Evolutionary conservation across 495 filamentous ascomycete species (phyloP).

Genomic region (Penicillium steckii): DNA sequence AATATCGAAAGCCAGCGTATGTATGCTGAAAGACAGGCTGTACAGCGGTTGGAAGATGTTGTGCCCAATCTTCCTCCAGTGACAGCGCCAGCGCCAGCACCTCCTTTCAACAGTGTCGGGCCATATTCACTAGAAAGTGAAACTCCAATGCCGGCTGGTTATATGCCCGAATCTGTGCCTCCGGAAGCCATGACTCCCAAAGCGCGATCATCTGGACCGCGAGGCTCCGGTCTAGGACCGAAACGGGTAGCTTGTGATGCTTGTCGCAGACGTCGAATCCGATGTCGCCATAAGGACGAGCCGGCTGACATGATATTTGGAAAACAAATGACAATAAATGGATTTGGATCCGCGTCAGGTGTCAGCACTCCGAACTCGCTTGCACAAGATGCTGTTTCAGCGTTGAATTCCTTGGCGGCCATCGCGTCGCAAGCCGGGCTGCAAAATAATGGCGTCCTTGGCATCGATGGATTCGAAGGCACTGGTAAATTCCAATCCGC

Average conservation of each 20-base stretch:
- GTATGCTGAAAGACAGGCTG: constrained; percentile 45
- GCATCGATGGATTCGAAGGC: constrained; percentile 30
- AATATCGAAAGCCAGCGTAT: constrained; percentile 44
- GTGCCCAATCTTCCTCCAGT: too few relatives aligned
- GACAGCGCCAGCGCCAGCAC: constrained; percentile 18
- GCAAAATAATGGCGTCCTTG: constrained; percentile 24
- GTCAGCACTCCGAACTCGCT: constrained; percentile 34
- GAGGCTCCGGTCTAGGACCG: constrained; percentile 46
- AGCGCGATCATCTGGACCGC: constrained; percentile 28
- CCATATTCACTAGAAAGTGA: constrained; percentile 19
- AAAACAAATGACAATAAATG: constrained; percentile 28
- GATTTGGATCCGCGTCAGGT: constrained; percentile 30
- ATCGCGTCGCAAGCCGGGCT: constrained; percentile 42
- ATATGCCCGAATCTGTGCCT: constrained; percentile 11
- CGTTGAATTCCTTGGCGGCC: constrained; percentile 43
- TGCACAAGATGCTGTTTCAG: constrained; percentile 46
- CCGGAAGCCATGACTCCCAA: constrained; percentile 34
- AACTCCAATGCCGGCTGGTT: constrained; percentile 18
- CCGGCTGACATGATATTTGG: constrained; percentile 30
- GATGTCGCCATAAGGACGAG: constrained; percentile 55
- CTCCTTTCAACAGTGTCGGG: constrained; percentile 11
- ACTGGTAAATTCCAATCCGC: constrained; percentile 27
- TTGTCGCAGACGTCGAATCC: constrained; percentile 52
- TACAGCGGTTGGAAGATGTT: constrained; percentile 36
- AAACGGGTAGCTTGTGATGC: constrained; percentile 55